Conservation (phyloP, 768 basidiomycete genomes). For the Daedaleopsis sinensis region DNA sequence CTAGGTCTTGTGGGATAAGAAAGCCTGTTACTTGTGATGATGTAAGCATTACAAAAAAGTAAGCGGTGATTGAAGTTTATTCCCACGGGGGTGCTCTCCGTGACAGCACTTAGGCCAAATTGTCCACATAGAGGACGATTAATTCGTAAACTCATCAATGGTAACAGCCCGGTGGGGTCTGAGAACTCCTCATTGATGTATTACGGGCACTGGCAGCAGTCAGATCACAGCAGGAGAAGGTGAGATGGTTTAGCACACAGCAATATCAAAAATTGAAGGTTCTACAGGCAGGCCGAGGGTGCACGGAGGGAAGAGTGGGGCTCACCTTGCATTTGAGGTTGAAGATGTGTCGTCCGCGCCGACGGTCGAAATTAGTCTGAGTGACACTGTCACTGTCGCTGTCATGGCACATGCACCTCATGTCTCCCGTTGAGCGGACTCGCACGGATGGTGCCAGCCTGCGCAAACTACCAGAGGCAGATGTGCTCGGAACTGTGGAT, state of each 20-base stretch:
- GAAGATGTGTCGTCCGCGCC: conserved; percentile 83
- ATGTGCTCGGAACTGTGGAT: conserved; percentile 77
- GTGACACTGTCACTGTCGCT: conserved; percentile 14
- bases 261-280: not conserved
- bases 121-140: no score
- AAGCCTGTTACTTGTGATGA: no score
- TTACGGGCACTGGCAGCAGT: conserved; percentile 71
- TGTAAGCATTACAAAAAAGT: no score
- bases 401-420: no score
- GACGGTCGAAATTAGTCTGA: conserved; percentile 40
- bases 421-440: conserved; percentile 74
- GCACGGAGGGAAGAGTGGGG: conserved; percentile 19
- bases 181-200: conserved; percentile 74
- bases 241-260: not conserved
- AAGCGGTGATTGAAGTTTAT: no score
- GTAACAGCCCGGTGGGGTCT: conserved; percentile 69
- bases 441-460: conserved; percentile 69
- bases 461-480: conserved; percentile 96
- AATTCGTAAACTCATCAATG: not conserved
- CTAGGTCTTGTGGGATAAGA: no score
- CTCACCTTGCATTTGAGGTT: conserved; percentile 92
- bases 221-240: conserved; percentile 2
- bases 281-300: not conserved
- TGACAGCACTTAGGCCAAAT: no score
- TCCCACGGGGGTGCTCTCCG: no score